Evolutionary conservation across 192 early-diverging fungal genomes (phyloP).

Genomic region (Backusella sp.): DNA sequence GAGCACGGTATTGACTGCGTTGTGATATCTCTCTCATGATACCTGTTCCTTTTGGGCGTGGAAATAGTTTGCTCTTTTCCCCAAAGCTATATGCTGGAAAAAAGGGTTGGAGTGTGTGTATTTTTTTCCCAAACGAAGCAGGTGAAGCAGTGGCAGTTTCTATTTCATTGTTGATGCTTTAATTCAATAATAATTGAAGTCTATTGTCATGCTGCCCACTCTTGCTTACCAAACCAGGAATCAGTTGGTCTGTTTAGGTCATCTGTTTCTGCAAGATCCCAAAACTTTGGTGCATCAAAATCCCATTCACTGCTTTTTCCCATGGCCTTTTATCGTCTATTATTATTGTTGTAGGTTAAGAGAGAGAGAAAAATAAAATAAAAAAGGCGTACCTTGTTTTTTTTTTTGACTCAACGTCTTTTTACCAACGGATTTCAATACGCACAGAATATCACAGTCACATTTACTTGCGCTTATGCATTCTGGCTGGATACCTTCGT

Average conservation of each 20-base stretch:
- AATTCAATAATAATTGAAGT: neutral
- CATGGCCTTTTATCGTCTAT: neutral
- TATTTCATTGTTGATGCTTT: neutral
- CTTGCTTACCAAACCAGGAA: conserved; percentile 8
- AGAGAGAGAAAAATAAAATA: neutral
- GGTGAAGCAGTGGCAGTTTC: neutral
- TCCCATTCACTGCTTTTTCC: neutral
- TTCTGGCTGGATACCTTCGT: too few relatives aligned
- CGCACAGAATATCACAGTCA: too few relatives aligned
- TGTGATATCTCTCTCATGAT: neutral
- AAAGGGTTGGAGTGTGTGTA: neutral
- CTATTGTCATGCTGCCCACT: neutral
- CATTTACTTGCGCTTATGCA: too few relatives aligned
- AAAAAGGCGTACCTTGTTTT: too few relatives aligned
- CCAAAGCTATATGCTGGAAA: neutral
- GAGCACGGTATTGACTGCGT: neutral
- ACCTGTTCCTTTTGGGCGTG: neutral
- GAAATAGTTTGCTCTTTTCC: neutral
- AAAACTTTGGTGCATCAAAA: conserved; percentile 10
- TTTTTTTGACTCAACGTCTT: too few relatives aligned
- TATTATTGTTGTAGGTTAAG: neutral
- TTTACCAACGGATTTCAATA: too few relatives aligned
- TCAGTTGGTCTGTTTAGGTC: neutral
- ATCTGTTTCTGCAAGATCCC: neutral
- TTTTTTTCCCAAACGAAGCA: neutral